Percentiles rank a stretch among this genome's conserved stretches.
Conservation (phyloP, 441 rosid genomes). For the Iberis amara region DNA sequence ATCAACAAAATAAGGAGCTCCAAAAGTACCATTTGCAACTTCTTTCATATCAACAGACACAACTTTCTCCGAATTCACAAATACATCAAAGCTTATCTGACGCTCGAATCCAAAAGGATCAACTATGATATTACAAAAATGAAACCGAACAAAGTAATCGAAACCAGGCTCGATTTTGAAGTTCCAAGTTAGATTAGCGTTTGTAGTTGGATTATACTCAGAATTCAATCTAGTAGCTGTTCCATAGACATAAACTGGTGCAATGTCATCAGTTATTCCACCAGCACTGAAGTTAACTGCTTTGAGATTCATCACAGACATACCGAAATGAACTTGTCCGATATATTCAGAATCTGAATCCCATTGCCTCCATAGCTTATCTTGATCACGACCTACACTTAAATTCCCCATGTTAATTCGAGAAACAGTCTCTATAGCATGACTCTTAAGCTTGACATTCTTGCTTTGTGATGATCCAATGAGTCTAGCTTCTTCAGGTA, state of each 20-base stretch:
- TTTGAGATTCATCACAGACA: constrained; percentile 31
- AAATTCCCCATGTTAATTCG: constrained; percentile 87
- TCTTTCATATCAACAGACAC: constrained; percentile 44
- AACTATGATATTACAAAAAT: constrained; percentile 57
- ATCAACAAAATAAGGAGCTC: constrained; percentile 62
- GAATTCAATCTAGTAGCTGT: constrained; percentile 52
- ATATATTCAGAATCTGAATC: constrained; percentile 48
- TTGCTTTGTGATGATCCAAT: constrained; percentile 26
- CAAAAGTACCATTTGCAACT: constrained; percentile 33
- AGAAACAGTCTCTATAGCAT: constrained; percentile 62
- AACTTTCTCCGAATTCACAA: constrained; percentile 47
- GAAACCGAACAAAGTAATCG: constrained; percentile 67
- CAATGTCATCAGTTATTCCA: constrained; percentile 39
- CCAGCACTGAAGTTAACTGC: constrained; percentile 46
- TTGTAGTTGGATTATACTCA: constrained; percentile 23
- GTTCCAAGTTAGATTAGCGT: constrained; percentile 67
- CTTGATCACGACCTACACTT: constrained; percentile 46
- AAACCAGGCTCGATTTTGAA: constrained; percentile 62
- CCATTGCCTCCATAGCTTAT: constrained; percentile 74
- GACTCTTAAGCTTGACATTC: constrained; percentile 30
- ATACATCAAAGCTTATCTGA: constrained; percentile 40
- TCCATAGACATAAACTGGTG: constrained; percentile 73
- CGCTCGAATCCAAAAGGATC: constrained; percentile 5
- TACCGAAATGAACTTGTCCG: constrained; percentile 30
- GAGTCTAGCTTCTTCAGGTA: constrained; percentile 42